Evolutionary conservation across 208 protist genomes (phyloP).

Genomic region (Strigomonas galati): DNA sequence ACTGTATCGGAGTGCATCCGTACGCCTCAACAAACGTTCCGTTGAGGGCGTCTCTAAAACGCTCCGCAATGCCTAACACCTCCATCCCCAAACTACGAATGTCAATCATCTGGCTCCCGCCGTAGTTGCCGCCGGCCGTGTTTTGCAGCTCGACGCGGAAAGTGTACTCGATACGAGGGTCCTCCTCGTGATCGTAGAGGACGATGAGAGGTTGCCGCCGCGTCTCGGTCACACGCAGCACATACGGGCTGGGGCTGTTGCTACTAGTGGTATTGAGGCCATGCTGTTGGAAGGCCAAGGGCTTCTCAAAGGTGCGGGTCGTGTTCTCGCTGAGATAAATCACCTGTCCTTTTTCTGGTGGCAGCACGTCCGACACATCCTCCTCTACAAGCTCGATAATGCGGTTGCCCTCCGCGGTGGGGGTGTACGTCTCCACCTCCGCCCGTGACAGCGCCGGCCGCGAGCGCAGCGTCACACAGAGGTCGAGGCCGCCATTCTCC

Average conservation of each 20-base stretch:
- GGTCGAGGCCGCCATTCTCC: conserved; percentile 43
- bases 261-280: too few species aligned
- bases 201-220: conserved; percentile 88
- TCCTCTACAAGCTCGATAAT: conserved; percentile 73
- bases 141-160: conserved; percentile 60
- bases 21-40: conserved; percentile 65
- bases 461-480: conserved; percentile 72
- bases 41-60: conserved; percentile 39
- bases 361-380: conserved; percentile 80
- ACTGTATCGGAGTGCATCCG: conserved; percentile 25
- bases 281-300: conserved; percentile 18
- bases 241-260: conserved; percentile 14
- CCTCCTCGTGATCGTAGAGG: conserved; percentile 83
- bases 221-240: conserved; percentile 59
- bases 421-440: conserved; percentile 60
- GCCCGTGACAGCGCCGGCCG: conserved; percentile 48
- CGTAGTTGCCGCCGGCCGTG: conserved; percentile 20
- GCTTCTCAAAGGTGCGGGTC: conserved; percentile 73
- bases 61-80: conserved; percentile 51
- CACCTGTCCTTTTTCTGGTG: conserved; percentile 83
- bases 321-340: conserved; percentile 88
- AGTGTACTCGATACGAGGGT: conserved; percentile 74
- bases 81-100: conserved; percentile 65
- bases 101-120: conserved; percentile 41
- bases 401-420: conserved; percentile 15